Base-by-base conservation (phyloP, 176 grass and related monocot species). In the Bolboschoenus planiculmis region DNA sequence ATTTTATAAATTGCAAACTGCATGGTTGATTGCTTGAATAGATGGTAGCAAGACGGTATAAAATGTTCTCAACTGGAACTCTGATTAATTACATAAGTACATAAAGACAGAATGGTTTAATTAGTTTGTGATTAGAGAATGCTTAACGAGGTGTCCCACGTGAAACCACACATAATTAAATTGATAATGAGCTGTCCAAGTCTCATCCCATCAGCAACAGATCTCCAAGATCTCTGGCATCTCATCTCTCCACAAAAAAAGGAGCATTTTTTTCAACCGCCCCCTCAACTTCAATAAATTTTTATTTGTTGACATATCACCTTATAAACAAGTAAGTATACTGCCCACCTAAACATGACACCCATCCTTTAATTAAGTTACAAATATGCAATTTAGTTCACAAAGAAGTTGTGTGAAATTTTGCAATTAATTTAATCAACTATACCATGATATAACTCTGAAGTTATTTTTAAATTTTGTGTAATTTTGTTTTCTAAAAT, bases 121-220 rank as follows among this genome's bases (percentile, higher is more conserved):
- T 53, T 53, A 74, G 50, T 46, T 42, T 18, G 21, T 33, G 34
- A 76, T 76, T 75, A 73, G 66, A 74, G 57, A 37, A 70, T 55
- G 33, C 53, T 84, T 36, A 84, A 53, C 65, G 83, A 84, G 18
- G 43, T 58, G 44, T 39, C 31, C 82, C 62, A 84, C 83, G 47
- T 84, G 66, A 56, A 74, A 39, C 15, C 62, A 4, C 13, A 0
- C 7, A 35, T 58, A 30, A 73, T 73, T 84, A 73, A 75, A 36
- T 71, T 14, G 20, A 15, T 84, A 57, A 76, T 70, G 39, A 84
- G 64, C 83, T 76, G 66, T 71, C 48, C n/a, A 44, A 14, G 51
- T 55, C 0, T 14, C 18, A 67, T 7, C 43, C 24, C 14, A 50
- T 75, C 71, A 11, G 18, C 44, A 75, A n/a, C 4, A 75, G 43